Percentiles rank a stretch among this genome's conserved stretches.
These are phyloP conservation scores for Solanum etuberosum DNA, from an alignment of 257 asterid species.

Conservation along the genomic window DNA sequence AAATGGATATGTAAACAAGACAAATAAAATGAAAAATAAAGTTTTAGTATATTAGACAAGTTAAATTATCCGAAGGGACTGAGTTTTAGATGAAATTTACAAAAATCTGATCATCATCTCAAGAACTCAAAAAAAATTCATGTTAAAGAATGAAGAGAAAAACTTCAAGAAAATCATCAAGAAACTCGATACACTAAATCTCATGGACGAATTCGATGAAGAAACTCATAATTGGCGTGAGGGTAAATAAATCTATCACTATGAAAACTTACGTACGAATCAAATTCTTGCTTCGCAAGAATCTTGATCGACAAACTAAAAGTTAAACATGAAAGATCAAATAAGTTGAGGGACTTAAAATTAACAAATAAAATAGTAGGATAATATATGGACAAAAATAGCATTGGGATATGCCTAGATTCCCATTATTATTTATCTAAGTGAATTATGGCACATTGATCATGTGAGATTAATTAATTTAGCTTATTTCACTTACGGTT, in stretches of 20 bases:
- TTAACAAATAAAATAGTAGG: not conserved
- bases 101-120: no score
- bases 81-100: not conserved
- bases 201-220: no score
- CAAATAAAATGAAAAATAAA: not conserved
- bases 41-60: not conserved
- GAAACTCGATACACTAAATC: no score
- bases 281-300: no score
- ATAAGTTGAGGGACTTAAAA: not conserved
- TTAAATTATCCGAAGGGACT: not conserved
- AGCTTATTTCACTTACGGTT: not conserved
- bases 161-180: no score
- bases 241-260: no score
- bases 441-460: not conserved
- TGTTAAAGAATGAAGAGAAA: no score
- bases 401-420: not conserved
- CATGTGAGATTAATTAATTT: not conserved
- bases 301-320: not conserved
- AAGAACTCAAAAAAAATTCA: no score
- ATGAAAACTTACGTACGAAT: no score
- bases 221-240: no score
- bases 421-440: not conserved
- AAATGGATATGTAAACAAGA: no score
- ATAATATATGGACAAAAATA: not conserved
- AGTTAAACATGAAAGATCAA: not conserved